Conservation (phyloP, 495 filamentous ascomycete species). For the Talaromyces thailandensis region DNA sequence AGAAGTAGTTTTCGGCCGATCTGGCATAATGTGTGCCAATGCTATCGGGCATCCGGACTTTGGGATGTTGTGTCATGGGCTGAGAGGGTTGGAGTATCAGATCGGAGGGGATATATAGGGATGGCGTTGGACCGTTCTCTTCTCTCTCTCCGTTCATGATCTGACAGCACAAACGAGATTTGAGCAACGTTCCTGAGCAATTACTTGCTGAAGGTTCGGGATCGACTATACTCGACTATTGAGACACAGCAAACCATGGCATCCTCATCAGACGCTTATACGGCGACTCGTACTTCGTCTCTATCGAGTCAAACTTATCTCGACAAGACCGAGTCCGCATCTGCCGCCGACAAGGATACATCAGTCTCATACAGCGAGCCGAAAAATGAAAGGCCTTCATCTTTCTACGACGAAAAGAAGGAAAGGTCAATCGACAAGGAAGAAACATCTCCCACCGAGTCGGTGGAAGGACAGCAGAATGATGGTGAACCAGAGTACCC, state of each 20-base stretch:
- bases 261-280: not conserved
- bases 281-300: conserved; percentile 1
- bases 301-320: not conserved
- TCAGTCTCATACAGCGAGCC: not conserved
- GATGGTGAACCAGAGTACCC: conserved; percentile 21
- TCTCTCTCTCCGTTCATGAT: not conserved
- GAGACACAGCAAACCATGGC: not conserved
- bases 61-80: not conserved
- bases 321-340: not conserved
- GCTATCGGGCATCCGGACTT: not conserved
- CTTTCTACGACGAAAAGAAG: not conserved
- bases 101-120: not conserved
- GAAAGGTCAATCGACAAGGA: not conserved
- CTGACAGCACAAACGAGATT: not conserved
- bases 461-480: not conserved
- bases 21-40: not conserved
- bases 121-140: not conserved
- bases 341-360: not conserved
- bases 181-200: not conserved
- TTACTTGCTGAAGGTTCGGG: not conserved
- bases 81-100: not conserved
- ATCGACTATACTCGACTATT: not conserved
- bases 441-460: not conserved
- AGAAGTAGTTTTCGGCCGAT: not conserved
- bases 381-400: not conserved